Percentiles rank a stretch among this genome's conserved stretches.
Conservation (phyloP, 2,329 filamentous ascomycete genomes). For the Apiospora marii region DNA sequence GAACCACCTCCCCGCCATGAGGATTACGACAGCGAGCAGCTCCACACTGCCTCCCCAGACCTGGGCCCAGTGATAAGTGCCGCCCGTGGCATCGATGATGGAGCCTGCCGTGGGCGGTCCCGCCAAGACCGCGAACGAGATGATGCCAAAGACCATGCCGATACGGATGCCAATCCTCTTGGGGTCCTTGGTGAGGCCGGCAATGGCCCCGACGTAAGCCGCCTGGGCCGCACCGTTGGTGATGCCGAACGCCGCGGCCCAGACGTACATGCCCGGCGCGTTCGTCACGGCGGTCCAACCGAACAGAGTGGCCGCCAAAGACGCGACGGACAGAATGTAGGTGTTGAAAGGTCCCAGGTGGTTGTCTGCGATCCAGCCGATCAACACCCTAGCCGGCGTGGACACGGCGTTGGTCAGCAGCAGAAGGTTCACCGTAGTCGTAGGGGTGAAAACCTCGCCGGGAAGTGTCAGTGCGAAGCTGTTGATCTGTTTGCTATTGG, state of each 20-base stretch:
- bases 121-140: constrained; percentile 52
- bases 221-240: constrained; percentile 52
- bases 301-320: constrained; percentile 58
- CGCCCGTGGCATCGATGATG: constrained; percentile 51
- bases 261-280: constrained; percentile 50
- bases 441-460: constrained; percentile 53
- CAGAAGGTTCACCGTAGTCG: constrained; percentile 60
- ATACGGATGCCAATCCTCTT: constrained; percentile 54
- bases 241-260: constrained; percentile 54
- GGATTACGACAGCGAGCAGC: constrained; percentile 29
- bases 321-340: constrained; percentile 55
- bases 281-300: constrained; percentile 62
- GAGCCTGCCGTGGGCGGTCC: constrained; percentile 54
- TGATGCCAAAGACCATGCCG: constrained; percentile 54
- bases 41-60: constrained; percentile 53
- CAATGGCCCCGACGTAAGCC: constrained; percentile 49
- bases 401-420: constrained; percentile 66
- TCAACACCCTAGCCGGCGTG: constrained; percentile 60
- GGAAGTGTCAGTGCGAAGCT: constrained; percentile 41
- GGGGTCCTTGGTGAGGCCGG: constrained; percentile 52
- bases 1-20: constrained; percentile 32
- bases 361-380: constrained; percentile 60
- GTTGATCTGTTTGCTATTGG: constrained; percentile 36
- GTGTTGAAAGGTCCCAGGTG: constrained; percentile 62
- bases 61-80: constrained; percentile 53